phyloP scores from a whole-genome alignment of 2,329 filamentous ascomycete genomes.

The Talaromyces sp. region DNA sequence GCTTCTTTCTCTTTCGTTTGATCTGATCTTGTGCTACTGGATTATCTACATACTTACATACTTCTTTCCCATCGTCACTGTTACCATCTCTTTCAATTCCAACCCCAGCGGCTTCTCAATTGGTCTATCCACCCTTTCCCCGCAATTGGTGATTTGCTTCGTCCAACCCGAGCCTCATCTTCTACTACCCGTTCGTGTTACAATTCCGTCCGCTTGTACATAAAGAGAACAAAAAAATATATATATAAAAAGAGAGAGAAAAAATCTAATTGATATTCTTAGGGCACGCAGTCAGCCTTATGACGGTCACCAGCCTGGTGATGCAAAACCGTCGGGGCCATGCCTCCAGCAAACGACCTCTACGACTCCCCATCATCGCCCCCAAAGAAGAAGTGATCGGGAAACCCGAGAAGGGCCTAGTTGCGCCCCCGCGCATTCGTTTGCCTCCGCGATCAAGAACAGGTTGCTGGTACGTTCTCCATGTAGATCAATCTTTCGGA shows the following conservation, averaged over 20 bases:
- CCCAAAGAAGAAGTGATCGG: conserved; percentile 45
- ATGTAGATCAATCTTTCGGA: no score
- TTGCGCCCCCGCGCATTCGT: conserved; percentile 46
- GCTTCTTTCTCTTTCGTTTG: no score
- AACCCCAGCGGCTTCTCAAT: no score
- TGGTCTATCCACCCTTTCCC: neutral
- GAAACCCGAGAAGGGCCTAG: conserved; percentile 35
- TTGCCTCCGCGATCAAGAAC: conserved; percentile 58
- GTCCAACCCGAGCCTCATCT: neutral
- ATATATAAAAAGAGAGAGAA: no score
- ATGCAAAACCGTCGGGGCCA: conserved; percentile 42
- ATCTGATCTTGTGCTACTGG: no score
- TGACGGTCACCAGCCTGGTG: conserved; percentile 38
- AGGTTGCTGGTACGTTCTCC: conserved; percentile 54
- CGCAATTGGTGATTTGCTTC: neutral
- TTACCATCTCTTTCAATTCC: no score
- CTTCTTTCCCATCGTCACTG: no score
- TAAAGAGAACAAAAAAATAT: no score
- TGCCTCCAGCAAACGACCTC: conserved; percentile 39
- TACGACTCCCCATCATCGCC: conserved; percentile 48
- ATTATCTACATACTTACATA: no score
- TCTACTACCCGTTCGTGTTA: conserved; percentile 2
- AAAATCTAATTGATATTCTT: neutral
- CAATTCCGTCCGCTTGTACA: conserved; percentile 18
- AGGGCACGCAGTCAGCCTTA: conserved; percentile 24